Percentiles rank a stretch among this genome's conserved stretches.
Evolutionary conservation across 1,284 basidiomycete species (phyloP).

Genomic region (Grifola frondosa): DNA sequence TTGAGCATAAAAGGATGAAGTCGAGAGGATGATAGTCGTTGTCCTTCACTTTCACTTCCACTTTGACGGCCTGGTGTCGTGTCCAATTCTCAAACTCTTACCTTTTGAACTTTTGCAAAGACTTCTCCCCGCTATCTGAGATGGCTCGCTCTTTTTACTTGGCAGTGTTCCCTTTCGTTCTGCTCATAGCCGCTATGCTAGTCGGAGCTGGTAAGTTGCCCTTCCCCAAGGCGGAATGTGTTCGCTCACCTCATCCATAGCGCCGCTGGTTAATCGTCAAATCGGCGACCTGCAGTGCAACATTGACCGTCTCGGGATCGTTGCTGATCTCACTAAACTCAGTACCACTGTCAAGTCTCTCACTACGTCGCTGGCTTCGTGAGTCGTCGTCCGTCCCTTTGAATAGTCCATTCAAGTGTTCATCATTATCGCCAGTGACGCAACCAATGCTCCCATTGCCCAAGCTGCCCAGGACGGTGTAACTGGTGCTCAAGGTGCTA

Average conservation of each 20-base stretch:
- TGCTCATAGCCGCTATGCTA: background rate
- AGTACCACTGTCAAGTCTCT: conserved; percentile 31
- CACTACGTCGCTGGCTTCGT: conserved; percentile 16
- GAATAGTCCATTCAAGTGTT: background rate
- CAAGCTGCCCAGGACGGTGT: conserved; percentile 30
- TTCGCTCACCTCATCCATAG: conserved; percentile 8
- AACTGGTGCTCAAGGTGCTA: conserved; percentile 27
- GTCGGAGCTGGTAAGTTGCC: background rate
- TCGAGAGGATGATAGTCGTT: too few species aligned
- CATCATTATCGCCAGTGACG: conserved; percentile 25
- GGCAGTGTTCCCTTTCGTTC: too few species aligned
- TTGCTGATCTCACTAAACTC: conserved; percentile 28
- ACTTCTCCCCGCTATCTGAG: too few species aligned
- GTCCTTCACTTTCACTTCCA: too few species aligned
- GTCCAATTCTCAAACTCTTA: too few species aligned
- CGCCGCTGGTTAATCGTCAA: conserved; percentile 28
- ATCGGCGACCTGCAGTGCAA: conserved; percentile 37
- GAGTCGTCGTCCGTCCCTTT: background rate
- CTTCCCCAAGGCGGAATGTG: background rate
- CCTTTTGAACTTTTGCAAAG: too few species aligned
- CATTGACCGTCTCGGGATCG: conserved; percentile 34
- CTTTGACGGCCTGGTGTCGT: too few species aligned
- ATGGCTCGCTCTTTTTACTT: too few species aligned
- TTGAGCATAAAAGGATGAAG: too few species aligned
- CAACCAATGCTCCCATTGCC: conserved; percentile 23